phyloP scores from a whole-genome alignment of 495 filamentous ascomycete genomes.

The Parachaetomium inaequale region DNA sequence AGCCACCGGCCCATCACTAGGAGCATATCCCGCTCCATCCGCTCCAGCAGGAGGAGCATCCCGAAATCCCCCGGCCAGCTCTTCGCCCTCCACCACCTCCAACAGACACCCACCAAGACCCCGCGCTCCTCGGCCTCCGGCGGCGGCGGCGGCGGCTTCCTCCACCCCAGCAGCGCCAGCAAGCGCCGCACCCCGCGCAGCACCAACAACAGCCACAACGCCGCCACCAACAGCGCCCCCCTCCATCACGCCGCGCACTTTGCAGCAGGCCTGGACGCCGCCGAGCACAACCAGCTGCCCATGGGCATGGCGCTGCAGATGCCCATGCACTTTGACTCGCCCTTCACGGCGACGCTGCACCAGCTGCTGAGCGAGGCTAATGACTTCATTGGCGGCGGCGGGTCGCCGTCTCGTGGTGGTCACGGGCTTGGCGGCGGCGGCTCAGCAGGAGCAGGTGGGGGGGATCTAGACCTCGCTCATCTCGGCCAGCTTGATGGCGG shows the following conservation, averaged over 20 bases:
- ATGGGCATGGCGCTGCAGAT: background rate
- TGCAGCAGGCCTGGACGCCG: constrained; percentile 27
- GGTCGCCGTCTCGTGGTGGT: constrained; percentile 30
- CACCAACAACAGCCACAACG: constrained; percentile 17
- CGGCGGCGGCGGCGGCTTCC: too few relatives aligned
- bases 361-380: constrained; percentile 56
- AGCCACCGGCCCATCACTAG: constrained; percentile 55
- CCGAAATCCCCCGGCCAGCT: constrained; percentile 36
- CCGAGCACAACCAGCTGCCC: constrained; percentile 2
- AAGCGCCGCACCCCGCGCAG: constrained; percentile 42
- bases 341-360: constrained; percentile 58
- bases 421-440: constrained; percentile 25
- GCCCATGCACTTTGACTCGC: constrained; percentile 43
- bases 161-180: constrained; percentile 23
- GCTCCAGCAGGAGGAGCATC: constrained; percentile 36
- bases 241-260: constrained; percentile 30
- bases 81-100: constrained; percentile 27
- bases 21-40: constrained; percentile 52
- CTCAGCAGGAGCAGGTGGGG: background rate
- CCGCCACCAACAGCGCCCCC: too few relatives aligned
- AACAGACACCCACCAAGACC: constrained; percentile 45
- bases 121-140: constrained; percentile 34
- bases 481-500: constrained; percentile 41
- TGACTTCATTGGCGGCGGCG: constrained; percentile 34
- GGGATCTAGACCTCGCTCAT: constrained; percentile 36